These are phyloP conservation scores for Arthrobotrys iridis DNA, from an alignment of 2,329 filamentous ascomycete genomes.

Conservation along the genomic window DNA sequence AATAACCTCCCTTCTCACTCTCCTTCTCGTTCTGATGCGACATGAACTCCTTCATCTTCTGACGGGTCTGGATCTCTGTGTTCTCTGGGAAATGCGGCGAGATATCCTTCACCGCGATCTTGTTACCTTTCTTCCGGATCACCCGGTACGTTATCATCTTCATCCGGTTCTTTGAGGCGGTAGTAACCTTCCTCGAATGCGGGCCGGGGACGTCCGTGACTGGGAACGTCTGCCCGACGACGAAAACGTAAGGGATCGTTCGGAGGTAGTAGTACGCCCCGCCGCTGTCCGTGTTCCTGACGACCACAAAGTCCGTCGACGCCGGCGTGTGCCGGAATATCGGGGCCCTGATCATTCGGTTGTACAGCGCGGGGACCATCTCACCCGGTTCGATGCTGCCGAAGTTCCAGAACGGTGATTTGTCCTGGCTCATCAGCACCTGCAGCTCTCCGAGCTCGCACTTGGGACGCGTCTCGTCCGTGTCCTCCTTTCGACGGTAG, in stretches of 20 bases:
- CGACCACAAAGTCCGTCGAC: constrained; percentile 83
- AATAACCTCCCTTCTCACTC: constrained; percentile 71
- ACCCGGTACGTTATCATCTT: constrained; percentile 95
- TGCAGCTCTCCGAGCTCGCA: constrained; percentile 86
- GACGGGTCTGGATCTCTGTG: constrained; percentile 92
- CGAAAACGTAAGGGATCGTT: constrained; percentile 88
- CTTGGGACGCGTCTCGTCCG: constrained; percentile 64
- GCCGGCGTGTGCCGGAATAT: constrained; percentile 87
- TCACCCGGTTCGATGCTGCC: constrained; percentile 92
- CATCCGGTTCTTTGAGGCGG: constrained; percentile 93
- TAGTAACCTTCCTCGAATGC: constrained; percentile 93
- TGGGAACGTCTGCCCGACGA: constrained; percentile 92
- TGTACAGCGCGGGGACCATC: constrained; percentile 88
- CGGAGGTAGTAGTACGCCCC: constrained; percentile 84
- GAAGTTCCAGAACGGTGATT: constrained; percentile 94
- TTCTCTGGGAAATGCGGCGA: constrained; percentile 92
- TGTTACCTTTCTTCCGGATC: constrained; percentile 77
- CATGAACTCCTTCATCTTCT: constrained; percentile 97
- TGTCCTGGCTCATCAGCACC: constrained; percentile 89
- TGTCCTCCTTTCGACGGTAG: constrained; percentile 82
- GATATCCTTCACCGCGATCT: constrained; percentile 81
- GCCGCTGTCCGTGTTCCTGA: constrained; percentile 78
- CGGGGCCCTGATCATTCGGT: constrained; percentile 93
- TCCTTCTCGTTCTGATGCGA: constrained; percentile 73
- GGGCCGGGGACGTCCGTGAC: constrained; percentile 91